Percentiles rank a stretch among this genome's conserved stretches.
Conservation (phyloP, 1,284 basidiomycete genomes). For the Athelia psychrophila region DNA sequence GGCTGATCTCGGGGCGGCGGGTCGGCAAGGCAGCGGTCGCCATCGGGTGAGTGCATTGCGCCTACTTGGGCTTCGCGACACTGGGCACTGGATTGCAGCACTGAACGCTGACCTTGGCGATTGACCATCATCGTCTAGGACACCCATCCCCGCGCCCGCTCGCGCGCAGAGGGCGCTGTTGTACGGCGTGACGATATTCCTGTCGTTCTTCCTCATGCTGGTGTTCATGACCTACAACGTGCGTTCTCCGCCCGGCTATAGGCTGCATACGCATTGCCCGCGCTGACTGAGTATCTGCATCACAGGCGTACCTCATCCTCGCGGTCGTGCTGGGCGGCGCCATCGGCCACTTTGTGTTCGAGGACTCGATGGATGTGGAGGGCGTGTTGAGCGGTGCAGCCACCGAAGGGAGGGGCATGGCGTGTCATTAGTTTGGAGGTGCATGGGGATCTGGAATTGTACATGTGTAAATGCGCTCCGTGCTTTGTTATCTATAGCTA, state of each 20-base stretch:
- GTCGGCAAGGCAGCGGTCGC: constrained; percentile 27
- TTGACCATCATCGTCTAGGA: too few species aligned
- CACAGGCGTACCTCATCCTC: constrained; percentile 74
- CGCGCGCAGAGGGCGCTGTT: constrained; percentile 58
- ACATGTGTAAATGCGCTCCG: too few species aligned
- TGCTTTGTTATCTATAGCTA: too few species aligned
- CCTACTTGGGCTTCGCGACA: background rate
- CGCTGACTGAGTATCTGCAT: constrained; percentile 2
- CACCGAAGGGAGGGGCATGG: constrained; percentile 53
- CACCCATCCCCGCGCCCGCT: constrained; percentile 43
- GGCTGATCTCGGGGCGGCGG: constrained; percentile 49
- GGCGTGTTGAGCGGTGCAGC: constrained; percentile 41
- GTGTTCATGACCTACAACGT: constrained; percentile 90
- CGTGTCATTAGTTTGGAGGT: constrained; percentile 39
- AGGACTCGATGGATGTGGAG: constrained; percentile 55
- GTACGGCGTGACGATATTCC: constrained; percentile 65
- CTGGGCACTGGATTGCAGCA: background rate
- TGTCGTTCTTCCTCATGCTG: constrained; percentile 86
- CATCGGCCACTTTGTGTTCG: constrained; percentile 72
- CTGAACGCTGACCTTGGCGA: background rate
- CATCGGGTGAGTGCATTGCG: constrained; percentile 40
- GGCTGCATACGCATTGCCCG: background rate
- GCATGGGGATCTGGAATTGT: too few species aligned
- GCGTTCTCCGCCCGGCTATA: too few species aligned
- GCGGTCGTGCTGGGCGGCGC: constrained; percentile 71